These are phyloP conservation scores for Peronosclerospora sorghi DNA, from an alignment of 352 stramenopile species.

Conservation along the genomic window DNA sequence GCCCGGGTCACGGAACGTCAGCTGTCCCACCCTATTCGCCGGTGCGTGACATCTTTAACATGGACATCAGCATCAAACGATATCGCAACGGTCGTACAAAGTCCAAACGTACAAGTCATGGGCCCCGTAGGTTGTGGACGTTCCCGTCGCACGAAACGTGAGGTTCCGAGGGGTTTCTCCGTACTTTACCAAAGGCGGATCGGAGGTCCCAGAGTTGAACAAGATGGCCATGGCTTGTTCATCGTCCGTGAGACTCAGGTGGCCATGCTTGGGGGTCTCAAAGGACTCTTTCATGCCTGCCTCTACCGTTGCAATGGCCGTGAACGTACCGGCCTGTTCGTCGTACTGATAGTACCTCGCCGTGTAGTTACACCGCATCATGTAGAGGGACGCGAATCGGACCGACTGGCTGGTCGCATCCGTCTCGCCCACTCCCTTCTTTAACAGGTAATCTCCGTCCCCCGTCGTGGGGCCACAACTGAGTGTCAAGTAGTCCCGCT, in stretches of 20 bases:
- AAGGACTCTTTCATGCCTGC: slow-evolving; percentile 40
- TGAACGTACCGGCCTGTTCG: slow-evolving; percentile 7
- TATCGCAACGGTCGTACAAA: no score
- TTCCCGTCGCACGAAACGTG: slow-evolving; percentile 15
- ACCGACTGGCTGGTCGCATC: slow-evolving; percentile 29
- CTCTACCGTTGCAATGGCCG: slow-evolving; percentile 22
- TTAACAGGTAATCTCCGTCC: slow-evolving; percentile 33
- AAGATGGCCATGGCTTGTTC: slow-evolving; percentile 47
- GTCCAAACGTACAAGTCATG: slow-evolving; percentile 35
- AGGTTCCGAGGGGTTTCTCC: slow-evolving; percentile 21
- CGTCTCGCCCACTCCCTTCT: slow-evolving; percentile 23
- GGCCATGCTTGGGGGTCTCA: slow-evolving; percentile 55
- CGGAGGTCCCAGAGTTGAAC: slow-evolving; percentile 56
- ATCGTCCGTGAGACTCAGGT: slow-evolving; percentile 47
- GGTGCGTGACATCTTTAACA: slow-evolving; percentile 41
- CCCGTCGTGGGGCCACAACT: slow-evolving; percentile 46
- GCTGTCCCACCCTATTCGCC: slow-evolving; percentile 31
- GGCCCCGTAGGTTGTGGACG: slow-evolving; percentile 41
- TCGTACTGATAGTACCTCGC: slow-evolving; percentile 45
- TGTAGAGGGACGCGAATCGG: slow-evolving; percentile 50
- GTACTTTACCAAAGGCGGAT: slow-evolving; percentile 33
- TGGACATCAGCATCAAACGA: no score
- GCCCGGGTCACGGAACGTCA: slow-evolving; percentile 40
- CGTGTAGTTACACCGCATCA: slow-evolving; percentile 64
- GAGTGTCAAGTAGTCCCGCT: slow-evolving; percentile 47